A percentile compares a stretch with the other conserved stretches of the same genome.
Conservation (phyloP, 2,329 filamentous ascomycete genomes). For the Cladosporium oxysporum region DNA sequence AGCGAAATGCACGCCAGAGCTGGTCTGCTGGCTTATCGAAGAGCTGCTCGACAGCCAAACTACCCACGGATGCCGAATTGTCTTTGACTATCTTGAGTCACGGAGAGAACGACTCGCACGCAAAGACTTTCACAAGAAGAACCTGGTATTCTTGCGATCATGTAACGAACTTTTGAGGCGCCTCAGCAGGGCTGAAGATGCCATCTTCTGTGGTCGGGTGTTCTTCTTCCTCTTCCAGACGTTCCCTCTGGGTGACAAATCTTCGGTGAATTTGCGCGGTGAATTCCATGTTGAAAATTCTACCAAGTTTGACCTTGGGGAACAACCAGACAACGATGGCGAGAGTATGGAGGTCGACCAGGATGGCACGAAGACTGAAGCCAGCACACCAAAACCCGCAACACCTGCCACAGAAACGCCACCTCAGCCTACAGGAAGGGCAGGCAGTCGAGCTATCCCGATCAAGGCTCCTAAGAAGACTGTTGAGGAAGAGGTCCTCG, state of each 20-base stretch:
- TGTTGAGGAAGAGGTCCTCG: slow-evolving; percentile 53
- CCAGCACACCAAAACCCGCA: slow-evolving; percentile 20
- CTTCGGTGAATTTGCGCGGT: slow-evolving; percentile 92
- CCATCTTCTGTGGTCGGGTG: slow-evolving; percentile 93
- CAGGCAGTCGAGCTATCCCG: slow-evolving; percentile 31
- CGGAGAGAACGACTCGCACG: slow-evolving; percentile 84
- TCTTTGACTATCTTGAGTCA: slow-evolving; percentile 95
- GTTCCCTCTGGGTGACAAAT: slow-evolving; percentile 93
- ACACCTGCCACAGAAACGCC: slow-evolving; percentile 28
- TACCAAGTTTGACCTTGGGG: slow-evolving; percentile 70
- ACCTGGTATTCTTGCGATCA: slow-evolving; percentile 83
- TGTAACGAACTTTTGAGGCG: slow-evolving; percentile 95
- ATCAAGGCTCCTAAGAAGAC: slow-evolving; percentile 29
- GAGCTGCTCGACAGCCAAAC: slow-evolving; percentile 96
- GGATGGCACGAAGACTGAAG: slow-evolving; percentile 33
- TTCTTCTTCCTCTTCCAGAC: slow-evolving; percentile 99
- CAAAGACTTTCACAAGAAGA: slow-evolving; percentile 77
- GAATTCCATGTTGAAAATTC: slow-evolving; percentile 96
- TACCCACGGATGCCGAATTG: slow-evolving; percentile 82
- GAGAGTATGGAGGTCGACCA: slow-evolving; percentile 68
- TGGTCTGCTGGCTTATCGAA: slow-evolving; percentile 89
- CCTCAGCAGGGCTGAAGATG: slow-evolving; percentile 93
- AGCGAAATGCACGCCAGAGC: slow-evolving; percentile 67
- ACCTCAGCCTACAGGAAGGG: slow-evolving; percentile 29
- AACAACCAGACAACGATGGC: slow-evolving; percentile 43